Evolutionary conservation across 345 rosid species (phyloP), one percentile per base, ranked within the genome.

Genomic region (Eucalyptus shirleyi): DNA sequence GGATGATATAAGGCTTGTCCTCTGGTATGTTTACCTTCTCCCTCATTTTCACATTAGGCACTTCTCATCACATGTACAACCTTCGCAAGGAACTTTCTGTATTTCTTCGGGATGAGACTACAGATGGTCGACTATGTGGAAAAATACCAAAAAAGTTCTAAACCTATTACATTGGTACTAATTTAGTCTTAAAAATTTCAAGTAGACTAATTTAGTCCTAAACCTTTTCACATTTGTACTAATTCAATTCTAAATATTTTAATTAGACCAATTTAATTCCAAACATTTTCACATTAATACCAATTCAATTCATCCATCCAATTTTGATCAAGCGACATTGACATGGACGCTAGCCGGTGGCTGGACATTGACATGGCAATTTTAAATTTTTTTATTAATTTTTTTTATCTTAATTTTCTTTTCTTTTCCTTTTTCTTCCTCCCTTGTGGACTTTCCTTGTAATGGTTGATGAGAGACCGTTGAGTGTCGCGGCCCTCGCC

Each of bases 1-100:
- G 91, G 49, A 94, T 89, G 67, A 96, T 92, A 92, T 59, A 94
- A 13, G 98, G 97, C 87, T 95, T 96, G 17, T 97, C 94, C n/a
- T 34, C 40, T 7, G 98, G 95, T 80, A 97, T 96, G 45, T 45
- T 92, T 89, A 97, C 92, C 90, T 95, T 96, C 94, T 97, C 99
- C 98, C 96, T 69, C 50, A 88, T 77, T 24, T 56, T 23, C 50
- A 62, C 12, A 40, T 9, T 9, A 17, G 82, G 24, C 82, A 72
- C 45, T 72, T 72, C 45, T 72, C 83, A 19, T 72, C 14, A 1
- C 83, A 19, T 37, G 45, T 37, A 37, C 83, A 72, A 37, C 44
- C 82, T 72, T 72, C 0, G 14, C 23, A 72, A 18, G 44, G 44
- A 72, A 72, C 8, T 34, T 34, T 72, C 4, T 2, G 82, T 18